These are phyloP conservation scores for Cladosporium sp. DNA, from an alignment of 2,329 filamentous ascomycete species.

Conservation along the genomic window DNA sequence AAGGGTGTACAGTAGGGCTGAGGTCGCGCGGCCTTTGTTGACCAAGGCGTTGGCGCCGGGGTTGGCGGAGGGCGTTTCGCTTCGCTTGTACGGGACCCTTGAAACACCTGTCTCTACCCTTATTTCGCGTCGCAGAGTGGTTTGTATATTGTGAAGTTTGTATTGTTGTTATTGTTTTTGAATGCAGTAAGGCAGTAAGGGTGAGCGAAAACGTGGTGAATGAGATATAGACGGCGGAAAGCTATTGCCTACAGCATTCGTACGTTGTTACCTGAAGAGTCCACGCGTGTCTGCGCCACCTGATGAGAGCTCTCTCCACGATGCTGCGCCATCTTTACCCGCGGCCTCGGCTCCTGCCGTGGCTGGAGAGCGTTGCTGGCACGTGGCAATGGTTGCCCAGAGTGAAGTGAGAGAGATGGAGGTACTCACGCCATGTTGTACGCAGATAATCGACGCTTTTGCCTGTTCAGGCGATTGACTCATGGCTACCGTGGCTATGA, in stretches of 20 bases:
- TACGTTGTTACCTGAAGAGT: background rate
- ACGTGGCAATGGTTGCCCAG: background rate
- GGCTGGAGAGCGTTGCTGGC: background rate
- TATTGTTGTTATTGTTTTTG: background rate
- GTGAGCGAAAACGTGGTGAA: too few species aligned
- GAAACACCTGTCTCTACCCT: background rate
- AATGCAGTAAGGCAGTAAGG: too few species aligned
- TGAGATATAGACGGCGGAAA: background rate
- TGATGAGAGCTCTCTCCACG: background rate
- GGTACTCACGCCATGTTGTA: too few species aligned
- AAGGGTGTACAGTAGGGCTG: background rate
- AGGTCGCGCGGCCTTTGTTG: background rate
- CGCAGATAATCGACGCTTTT: too few species aligned
- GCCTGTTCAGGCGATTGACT: too few species aligned
- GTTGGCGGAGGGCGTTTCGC: background rate
- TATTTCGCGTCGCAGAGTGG: background rate
- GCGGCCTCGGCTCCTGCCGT: background rate
- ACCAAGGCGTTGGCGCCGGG: background rate
- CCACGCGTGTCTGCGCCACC: background rate
- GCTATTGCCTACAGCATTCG: background rate
- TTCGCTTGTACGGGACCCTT: background rate
- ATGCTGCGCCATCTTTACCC: background rate
- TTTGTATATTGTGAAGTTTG: background rate
- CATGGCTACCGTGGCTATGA: too few species aligned
- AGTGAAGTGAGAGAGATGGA: too few species aligned